Base-by-base conservation (phyloP, 2,329 filamentous ascomycete species). In the Aspergillus vadensis region DNA sequence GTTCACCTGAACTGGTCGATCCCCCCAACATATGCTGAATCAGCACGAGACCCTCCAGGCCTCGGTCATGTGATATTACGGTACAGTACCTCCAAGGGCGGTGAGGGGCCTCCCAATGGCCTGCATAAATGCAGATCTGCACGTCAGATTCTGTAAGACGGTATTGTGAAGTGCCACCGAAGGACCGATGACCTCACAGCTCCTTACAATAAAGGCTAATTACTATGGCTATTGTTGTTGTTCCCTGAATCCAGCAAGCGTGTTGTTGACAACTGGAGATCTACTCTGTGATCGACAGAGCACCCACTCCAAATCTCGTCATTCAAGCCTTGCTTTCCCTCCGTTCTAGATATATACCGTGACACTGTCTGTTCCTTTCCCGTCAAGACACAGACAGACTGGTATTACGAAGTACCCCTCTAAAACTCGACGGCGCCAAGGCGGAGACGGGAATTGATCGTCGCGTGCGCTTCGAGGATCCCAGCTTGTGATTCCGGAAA, bases 181-280 rank as follows among this genome's bases (percentile, higher is more conserved):
- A 19, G 4, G 41, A 43, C 38, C 53, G 23, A 55, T 55, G 53
- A 55, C 53, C 53, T 55, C 53, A 55, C 53, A 32, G 39, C n/a
- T 53, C 15, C 23, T 36, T 36, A 14, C 32, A 14, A 15, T 15
- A 36, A 36, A 36, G 32, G 32, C 5, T 36, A 36, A 14, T 15
- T 36, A 36, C 32, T 36, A 36, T 36, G 32, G 32, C 32, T 14
- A 36, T 36, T 36, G 32, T 36, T 44, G 41, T 15, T 17, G 23
- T 50, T 25, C 47, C 47, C 19, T 50, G 47, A 50, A 50, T 30
- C 47, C 47, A 50, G 25, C 25, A 10, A 30, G 8, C 23, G 15
- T 50, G 47, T 50, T 27, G 47, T 17, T 27, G 47, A 36, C 32
- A 36, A 36, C 32, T 36, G 32, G 32, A 36, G 32, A 36, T 36